phyloP scores from a whole-genome alignment of 164 flowering plant species.

The Euptelea pleiosperma region DNA sequence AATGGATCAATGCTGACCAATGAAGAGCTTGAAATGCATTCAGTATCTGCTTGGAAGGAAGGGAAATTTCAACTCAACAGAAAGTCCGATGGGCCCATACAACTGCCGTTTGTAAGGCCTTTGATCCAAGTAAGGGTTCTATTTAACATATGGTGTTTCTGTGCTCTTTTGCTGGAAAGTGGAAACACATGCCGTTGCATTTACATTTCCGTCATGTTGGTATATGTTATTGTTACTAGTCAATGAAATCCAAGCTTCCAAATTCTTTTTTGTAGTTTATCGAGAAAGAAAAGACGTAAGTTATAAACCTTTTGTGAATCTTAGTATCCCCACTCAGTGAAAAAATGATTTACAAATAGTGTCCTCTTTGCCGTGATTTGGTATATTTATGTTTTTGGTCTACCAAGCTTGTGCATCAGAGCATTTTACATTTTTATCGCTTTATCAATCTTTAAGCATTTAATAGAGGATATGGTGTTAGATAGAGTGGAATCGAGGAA shows the following conservation, averaged over 20 bases:
- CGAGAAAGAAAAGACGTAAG: background rate
- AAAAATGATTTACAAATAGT: background rate
- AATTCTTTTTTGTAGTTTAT: background rate
- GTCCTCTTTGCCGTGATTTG: background rate
- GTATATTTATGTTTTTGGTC: background rate
- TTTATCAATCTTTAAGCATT: background rate
- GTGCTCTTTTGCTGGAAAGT: background rate
- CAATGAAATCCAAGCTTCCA: background rate
- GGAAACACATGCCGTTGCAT: too few relatives aligned
- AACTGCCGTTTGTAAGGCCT: constrained; percentile 18
- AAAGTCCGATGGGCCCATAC: constrained; percentile 17
- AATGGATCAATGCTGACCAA: constrained; percentile 26
- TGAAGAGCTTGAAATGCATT: constrained; percentile 32
- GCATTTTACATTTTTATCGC: too few relatives aligned
- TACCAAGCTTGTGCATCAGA: background rate
- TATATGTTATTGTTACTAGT: background rate
- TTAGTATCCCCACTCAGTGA: too few relatives aligned
- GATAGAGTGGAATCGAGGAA: background rate
- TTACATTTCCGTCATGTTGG: too few relatives aligned
- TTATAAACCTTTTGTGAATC: constrained; percentile 2
- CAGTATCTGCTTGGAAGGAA: constrained; percentile 42
- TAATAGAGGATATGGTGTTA: background rate
- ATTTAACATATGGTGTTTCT: background rate
- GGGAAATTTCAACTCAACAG: constrained; percentile 25
- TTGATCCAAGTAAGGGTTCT: constrained; percentile 33